These are phyloP conservation scores for Coleophoma crateriformis DNA, from an alignment of 2,329 filamentous ascomycete species.

Conservation along the genomic window DNA sequence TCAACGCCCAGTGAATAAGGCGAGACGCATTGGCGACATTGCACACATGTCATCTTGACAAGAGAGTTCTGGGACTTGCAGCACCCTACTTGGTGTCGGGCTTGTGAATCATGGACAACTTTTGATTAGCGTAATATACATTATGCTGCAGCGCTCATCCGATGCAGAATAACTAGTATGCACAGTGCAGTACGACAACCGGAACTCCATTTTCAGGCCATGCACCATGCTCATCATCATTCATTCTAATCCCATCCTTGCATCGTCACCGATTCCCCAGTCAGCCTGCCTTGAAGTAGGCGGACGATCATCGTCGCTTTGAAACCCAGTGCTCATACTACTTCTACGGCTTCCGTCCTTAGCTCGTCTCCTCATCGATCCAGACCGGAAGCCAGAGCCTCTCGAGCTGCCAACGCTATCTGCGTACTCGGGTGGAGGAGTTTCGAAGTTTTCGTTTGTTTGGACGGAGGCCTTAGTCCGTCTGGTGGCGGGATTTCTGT, in stretches of 20 bases:
- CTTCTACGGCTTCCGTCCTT: conserved; percentile 2
- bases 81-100: no score
- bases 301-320: conserved; percentile 40
- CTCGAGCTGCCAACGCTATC: conserved; percentile 6
- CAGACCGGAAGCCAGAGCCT: conserved; percentile 11
- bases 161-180: no score
- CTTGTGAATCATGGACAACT: no score
- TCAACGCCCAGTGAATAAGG: no score
- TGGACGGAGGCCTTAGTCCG: background rate
- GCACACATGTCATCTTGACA: no score
- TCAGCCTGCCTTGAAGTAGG: conserved; percentile 49
- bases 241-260: conserved; percentile 75
- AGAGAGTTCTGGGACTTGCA: no score
- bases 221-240: no score
- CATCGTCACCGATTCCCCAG: conserved; percentile 81
- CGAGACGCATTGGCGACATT: no score
- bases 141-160: no score
- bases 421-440: conserved; percentile 6
- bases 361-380: conserved; percentile 13
- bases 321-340: conserved; percentile 13
- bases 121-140: no score
- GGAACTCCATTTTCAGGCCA: no score
- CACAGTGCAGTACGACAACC: no score
- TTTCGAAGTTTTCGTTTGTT: background rate
- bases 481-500: conserved; percentile 18